A percentile compares a stretch with the other conserved stretches of the same genome.
phyloP scores from a whole-genome alignment of 116 monocot genomes.

The Phalaenopsis hybrid region DNA sequence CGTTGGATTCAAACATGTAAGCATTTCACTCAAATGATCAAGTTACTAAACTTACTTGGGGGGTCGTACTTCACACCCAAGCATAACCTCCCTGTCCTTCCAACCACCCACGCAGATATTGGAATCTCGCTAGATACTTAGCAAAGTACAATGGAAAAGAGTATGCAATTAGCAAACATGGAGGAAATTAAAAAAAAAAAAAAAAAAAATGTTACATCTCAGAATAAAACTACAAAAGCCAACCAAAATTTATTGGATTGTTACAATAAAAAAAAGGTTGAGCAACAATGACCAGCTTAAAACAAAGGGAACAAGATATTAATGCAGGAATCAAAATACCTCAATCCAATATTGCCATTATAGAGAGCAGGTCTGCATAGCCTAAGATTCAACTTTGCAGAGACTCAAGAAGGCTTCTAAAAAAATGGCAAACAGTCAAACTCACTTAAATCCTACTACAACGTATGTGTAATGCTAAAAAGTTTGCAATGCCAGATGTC shows the following conservation, averaged over 20 bases:
- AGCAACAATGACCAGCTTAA: not conserved
- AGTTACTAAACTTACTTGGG: slow-evolving; percentile 35
- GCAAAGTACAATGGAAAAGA: slow-evolving; percentile 9
- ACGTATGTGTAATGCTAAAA: too few relatives aligned
- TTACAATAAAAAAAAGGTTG: not conserved
- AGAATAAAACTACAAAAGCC: not conserved
- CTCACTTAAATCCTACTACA: too few relatives aligned
- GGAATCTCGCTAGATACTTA: slow-evolving; percentile 44
- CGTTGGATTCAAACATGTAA: not conserved
- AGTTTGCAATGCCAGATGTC: too few relatives aligned
- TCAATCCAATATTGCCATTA: too few relatives aligned
- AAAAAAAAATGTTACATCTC: not conserved
- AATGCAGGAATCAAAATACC: too few relatives aligned
- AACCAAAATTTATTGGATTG: not conserved
- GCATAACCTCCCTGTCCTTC: slow-evolving; percentile 57
- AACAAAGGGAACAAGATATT: too few relatives aligned
- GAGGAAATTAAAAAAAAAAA: not conserved
- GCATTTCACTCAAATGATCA: not conserved
- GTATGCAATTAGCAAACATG: not conserved
- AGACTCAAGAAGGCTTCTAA: too few relatives aligned
- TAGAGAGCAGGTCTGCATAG: too few relatives aligned
- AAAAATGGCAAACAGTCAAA: too few relatives aligned
- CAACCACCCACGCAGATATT: slow-evolving; percentile 68
- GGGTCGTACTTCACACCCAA: slow-evolving; percentile 59
- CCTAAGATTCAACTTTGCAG: too few relatives aligned